Conservation (phyloP, 2,329 filamentous ascomycete genomes). For the Fusarium coicis region DNA sequence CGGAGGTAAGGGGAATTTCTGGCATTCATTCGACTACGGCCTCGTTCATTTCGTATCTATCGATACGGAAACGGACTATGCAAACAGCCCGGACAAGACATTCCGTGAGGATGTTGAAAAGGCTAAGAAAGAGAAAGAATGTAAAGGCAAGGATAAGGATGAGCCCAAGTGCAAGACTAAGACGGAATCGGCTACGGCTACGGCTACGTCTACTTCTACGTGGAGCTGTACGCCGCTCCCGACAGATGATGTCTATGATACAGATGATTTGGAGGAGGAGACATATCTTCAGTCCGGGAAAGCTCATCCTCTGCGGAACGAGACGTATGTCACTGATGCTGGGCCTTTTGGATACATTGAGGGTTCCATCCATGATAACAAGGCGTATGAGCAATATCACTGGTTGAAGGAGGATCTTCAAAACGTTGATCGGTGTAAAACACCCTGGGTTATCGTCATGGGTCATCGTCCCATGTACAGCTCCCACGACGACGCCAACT, state of each 20-base stretch:
- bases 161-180: background rate
- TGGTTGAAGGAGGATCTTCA: background rate
- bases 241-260: too few species aligned
- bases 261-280: background rate
- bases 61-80: background rate
- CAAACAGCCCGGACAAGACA: background rate
- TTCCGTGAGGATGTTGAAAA: background rate
- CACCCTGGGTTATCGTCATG: constrained; percentile 1
- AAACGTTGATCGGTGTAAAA: background rate
- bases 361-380: background rate
- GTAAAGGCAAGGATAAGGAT: background rate
- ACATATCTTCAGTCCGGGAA: background rate
- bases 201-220: too few species aligned
- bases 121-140: background rate
- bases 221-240: too few species aligned
- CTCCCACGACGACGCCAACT: background rate
- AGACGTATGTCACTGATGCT: background rate
- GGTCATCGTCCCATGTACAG: constrained; percentile 4
- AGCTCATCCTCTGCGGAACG: background rate
- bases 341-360: background rate
- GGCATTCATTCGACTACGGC: background rate
- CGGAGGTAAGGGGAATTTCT: background rate
- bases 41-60: constrained; percentile 2
- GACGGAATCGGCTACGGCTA: too few species aligned
- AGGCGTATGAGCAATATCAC: background rate